Conservation (phyloP, 75 land plant species). For the Pinus taeda region DNA sequence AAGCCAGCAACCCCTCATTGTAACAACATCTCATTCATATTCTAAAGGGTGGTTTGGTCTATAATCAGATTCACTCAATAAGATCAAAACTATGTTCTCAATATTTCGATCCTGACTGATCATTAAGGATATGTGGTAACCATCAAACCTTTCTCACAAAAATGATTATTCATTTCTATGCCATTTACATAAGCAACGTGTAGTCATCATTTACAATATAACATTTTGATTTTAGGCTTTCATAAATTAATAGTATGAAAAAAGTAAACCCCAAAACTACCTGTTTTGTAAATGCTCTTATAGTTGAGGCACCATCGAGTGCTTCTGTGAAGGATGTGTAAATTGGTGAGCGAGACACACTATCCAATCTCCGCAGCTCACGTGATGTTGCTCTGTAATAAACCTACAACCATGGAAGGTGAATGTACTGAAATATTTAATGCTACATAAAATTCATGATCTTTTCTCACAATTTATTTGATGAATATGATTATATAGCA, state of each 20-base stretch:
- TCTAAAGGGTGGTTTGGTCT: too few species aligned
- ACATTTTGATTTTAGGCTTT: too few species aligned
- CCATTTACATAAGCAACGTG: too few species aligned
- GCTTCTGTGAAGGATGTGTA: slow-evolving; percentile 94
- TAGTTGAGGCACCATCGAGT: slow-evolving; percentile 83
- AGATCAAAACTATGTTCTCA: too few species aligned
- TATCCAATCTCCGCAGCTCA: slow-evolving; percentile 90
- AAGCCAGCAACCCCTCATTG: too few species aligned
- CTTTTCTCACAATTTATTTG: not conserved
- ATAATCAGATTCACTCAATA: too few species aligned
- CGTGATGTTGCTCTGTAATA: slow-evolving; percentile 93
- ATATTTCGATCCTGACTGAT: too few species aligned
- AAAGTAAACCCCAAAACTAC: slow-evolving; percentile 19
- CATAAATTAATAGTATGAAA: not conserved
- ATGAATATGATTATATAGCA: not conserved
- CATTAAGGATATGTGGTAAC: too few species aligned
- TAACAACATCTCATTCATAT: too few species aligned
- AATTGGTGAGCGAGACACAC: slow-evolving; percentile 94
- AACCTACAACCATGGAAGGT: slow-evolving; percentile 35
- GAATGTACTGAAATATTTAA: not conserved
- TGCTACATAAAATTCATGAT: not conserved
- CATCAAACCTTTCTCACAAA: too few species aligned
- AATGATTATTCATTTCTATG: too few species aligned
- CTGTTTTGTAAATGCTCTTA: slow-evolving; percentile 83
- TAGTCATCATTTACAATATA: too few species aligned